Evolutionary conservation across 495 filamentous ascomycete species (phyloP), one percentile per base, ranked within the genome.

Genomic region (Staphylotrichum tortipilum): DNA sequence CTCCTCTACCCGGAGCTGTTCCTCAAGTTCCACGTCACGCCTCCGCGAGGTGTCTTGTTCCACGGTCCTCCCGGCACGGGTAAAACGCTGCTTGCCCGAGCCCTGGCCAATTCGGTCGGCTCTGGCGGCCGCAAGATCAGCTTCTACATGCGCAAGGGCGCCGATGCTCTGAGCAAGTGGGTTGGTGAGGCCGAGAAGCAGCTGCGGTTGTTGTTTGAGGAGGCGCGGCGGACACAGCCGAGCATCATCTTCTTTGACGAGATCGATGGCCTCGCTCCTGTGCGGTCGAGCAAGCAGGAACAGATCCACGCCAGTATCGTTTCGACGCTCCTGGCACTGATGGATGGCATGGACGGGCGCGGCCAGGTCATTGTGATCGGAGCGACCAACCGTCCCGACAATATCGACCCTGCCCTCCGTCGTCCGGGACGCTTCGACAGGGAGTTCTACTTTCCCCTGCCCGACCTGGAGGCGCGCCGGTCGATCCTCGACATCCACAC

Each of bases 221-320:
- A 98, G 67, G 92, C 92, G 12, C 79, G 89, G 55, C 89, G 86
- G 61, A 96, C 81, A 8, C 94, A 97, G 61, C 92, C 92, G 1
- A 95, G 89, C 62, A 98, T 98, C 66, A 98, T 98, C 61, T 98
- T 98, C 72, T 98, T 98, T 56, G 92, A 98, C 66, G 92, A 98
- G 64, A 98, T 98, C 53, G 92, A 98, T 69, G 92, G 88, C 37
- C 77, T 98, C 50, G 92, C 92, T 1, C 92, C 92, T 39, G 91
- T 96, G 9, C 80, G 92, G 48, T 97, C 94, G 12, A 94, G 89
- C 63, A 97, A 96, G 55, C 89, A 95, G 67, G 94, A 98, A 55
- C 92, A 98, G 68, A 97, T 95, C 44, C 92, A 98, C 71, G 88
- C 94, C 12, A 96, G 91, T 14, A 97, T 98, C 48, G 92, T 98